A percentile compares a stretch with the other conserved stretches of the same genome.
phyloP scores from a whole-genome alignment of 2,329 filamentous ascomycete genomes.

The Talaromyces sp. region DNA sequence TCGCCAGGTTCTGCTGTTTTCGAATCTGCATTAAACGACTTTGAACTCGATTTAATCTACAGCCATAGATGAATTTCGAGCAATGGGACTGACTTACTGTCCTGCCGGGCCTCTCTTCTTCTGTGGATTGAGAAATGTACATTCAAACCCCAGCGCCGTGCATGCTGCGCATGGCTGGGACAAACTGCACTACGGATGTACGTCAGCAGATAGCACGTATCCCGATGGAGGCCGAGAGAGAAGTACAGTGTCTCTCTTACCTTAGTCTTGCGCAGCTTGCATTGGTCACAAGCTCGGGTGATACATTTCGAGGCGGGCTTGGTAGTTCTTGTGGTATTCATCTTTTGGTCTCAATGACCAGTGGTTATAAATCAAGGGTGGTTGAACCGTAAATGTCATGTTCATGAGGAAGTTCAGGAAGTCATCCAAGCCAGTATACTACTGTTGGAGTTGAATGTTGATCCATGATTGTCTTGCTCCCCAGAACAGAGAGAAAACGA shows the following conservation, averaged over 20 bases:
- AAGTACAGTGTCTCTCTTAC: conserved; percentile 19
- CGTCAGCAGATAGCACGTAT: conserved; percentile 6
- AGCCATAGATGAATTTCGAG: not conserved
- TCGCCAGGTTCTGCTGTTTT: conserved; percentile 26
- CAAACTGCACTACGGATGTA: conserved; percentile 32
- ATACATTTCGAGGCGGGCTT: not conserved
- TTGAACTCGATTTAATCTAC: not conserved
- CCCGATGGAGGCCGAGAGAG: not conserved
- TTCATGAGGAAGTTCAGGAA: too few species aligned
- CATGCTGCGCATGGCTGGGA: conserved; percentile 37
- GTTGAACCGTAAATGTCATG: too few species aligned
- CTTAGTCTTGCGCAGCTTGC: conserved; percentile 38
- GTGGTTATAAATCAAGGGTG: too few species aligned
- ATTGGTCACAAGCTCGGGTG: conserved; percentile 39
- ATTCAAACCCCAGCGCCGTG: conserved; percentile 35
- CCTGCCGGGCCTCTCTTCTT: conserved; percentile 39
- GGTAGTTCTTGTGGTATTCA: too few species aligned
- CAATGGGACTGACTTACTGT: conserved; percentile 26
- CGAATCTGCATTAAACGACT: conserved; percentile 38
- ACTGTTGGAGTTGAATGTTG: too few species aligned
- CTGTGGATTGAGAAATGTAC: conserved; percentile 39
- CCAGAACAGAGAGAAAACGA: too few species aligned
- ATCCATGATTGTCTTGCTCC: too few species aligned
- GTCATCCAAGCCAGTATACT: too few species aligned
- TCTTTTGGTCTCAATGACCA: too few species aligned